Conservation (phyloP, 768 basidiomycete species). For the Lactarius hatsudake region DNA sequence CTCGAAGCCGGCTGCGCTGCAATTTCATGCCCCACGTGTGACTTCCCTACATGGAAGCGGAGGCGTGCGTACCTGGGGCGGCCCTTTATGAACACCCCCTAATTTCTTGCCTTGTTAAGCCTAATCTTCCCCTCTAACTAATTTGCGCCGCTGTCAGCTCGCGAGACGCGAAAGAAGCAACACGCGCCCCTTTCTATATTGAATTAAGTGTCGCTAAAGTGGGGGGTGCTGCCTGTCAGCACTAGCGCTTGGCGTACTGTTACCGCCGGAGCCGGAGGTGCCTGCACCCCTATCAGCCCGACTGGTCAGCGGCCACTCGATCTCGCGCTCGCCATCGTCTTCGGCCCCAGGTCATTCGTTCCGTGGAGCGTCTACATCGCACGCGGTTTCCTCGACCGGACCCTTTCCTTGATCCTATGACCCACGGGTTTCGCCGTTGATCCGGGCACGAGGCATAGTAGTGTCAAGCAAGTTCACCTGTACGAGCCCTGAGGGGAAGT, state of each 20-base stretch:
- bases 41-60: not conserved
- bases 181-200: not conserved
- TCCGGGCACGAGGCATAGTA: not conserved
- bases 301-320: not conserved
- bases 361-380: not conserved
- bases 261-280: not conserved
- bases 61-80: not conserved
- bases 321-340: not conserved
- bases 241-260: not conserved
- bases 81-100: constrained; percentile 15
- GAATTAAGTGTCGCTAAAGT: not conserved
- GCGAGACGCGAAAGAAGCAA: not conserved
- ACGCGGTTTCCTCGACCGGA: not conserved
- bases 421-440: not conserved
- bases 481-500: not conserved
- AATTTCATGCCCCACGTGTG: not conserved
- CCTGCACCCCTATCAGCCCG: not conserved
- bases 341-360: not conserved
- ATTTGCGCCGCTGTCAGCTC: not conserved
- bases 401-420: not conserved
- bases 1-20: not conserved
- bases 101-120: constrained; percentile 5
- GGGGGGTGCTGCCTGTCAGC: not conserved
- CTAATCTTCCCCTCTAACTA: not conserved
- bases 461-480: not conserved